These are phyloP conservation scores for Sisymbrium altissimum DNA, from an alignment of 345 rosid genomes.

Conservation along the genomic window DNA sequence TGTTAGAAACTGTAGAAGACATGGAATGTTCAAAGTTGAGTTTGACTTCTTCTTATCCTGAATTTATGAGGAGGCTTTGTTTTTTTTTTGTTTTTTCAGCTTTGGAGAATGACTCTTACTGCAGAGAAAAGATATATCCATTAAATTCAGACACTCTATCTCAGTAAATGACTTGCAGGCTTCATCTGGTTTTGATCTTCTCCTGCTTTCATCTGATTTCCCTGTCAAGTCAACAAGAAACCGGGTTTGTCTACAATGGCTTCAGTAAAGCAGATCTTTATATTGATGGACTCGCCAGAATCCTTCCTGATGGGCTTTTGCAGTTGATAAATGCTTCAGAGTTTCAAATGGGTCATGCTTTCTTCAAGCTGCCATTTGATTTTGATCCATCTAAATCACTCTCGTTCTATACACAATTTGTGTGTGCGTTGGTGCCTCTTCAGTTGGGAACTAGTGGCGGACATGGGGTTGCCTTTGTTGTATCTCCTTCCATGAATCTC, in stretches of 20 bases:
- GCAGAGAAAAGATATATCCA: neutral
- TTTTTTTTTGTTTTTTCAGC: neutral
- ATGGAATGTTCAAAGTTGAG: neutral
- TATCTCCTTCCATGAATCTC: slow-evolving; percentile 36
- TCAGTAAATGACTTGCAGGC: neutral
- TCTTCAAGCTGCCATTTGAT: slow-evolving; percentile 36
- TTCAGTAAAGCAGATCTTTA: slow-evolving; percentile 32
- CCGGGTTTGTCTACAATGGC: slow-evolving; percentile 41
- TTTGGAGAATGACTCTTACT: neutral
- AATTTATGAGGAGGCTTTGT: neutral
- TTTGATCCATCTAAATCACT: slow-evolving; percentile 25
- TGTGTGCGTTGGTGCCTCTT: slow-evolving; percentile 37
- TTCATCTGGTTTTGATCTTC: slow-evolving; percentile 2
- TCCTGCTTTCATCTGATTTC: neutral
- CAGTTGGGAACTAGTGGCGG: slow-evolving; percentile 22
- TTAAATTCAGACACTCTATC: neutral
- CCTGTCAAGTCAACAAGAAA: slow-evolving; percentile 19
- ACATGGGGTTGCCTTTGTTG: slow-evolving; percentile 38
- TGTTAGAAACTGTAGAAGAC: neutral
- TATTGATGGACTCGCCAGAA: slow-evolving; percentile 27
- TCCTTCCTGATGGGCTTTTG: slow-evolving; percentile 41
- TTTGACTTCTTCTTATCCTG: neutral
- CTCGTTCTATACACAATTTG: slow-evolving; percentile 38
- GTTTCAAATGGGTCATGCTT: slow-evolving; percentile 39
- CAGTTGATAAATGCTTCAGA: slow-evolving; percentile 47